These are phyloP conservation scores for Linnemannia hyalina DNA, from an alignment of 192 early-diverging fungal genomes.

Conservation along the genomic window DNA sequence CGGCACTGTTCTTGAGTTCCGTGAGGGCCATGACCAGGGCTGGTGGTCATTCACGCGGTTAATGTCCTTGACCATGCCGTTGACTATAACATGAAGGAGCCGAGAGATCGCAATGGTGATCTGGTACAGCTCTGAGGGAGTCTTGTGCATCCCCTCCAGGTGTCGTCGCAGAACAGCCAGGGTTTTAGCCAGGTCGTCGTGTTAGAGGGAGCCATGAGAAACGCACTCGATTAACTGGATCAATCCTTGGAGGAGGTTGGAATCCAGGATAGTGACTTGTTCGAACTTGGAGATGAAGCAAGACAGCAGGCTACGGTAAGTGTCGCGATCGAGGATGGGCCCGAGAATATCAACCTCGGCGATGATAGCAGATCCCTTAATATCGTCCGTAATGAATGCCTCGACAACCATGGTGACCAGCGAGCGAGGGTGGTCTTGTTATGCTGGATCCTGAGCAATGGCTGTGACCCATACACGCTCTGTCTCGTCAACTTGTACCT, in stretches of 20 bases:
- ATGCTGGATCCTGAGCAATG: no score
- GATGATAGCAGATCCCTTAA: not conserved
- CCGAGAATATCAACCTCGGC: not conserved
- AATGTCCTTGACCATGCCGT: not conserved
- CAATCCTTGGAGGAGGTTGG: not conserved
- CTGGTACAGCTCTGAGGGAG: not conserved
- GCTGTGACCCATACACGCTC: no score
- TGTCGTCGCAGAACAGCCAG: not conserved
- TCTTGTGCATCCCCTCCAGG: not conserved
- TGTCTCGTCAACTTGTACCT: no score
- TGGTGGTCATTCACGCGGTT: not conserved
- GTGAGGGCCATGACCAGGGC: not conserved
- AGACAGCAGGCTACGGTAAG: not conserved
- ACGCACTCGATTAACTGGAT: no score
- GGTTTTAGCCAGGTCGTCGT: not conserved
- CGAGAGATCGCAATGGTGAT: not conserved
- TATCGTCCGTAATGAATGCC: not conserved
- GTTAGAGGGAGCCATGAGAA: no score
- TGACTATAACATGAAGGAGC: not conserved
- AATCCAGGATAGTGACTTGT: not conserved
- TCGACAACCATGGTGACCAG: not conserved
- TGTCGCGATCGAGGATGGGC: not conserved
- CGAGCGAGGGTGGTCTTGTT: no score
- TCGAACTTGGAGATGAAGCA: not conserved
- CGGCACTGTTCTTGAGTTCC: not conserved